A percentile compares a stretch with the other conserved stretches of the same genome.
Evolutionary conservation across 306 rosid species (phyloP).

Genomic region (Inga laurina): DNA sequence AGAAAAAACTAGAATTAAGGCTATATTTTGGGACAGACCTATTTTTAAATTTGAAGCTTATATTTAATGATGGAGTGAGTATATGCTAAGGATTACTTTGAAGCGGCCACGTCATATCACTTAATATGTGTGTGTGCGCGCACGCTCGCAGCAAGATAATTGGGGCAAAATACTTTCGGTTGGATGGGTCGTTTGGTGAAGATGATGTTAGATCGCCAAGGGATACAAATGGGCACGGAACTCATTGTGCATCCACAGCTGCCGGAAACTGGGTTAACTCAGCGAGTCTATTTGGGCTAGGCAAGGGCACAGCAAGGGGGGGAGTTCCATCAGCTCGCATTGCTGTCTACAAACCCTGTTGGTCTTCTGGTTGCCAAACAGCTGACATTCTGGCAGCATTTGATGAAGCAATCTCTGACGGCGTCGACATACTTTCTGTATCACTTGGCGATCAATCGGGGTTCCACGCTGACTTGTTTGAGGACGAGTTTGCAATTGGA

Average conservation of each 20-base stretch:
- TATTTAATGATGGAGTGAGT: no score
- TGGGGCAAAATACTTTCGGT: constrained; percentile 46
- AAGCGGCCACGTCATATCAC: no score
- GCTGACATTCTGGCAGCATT: constrained; percentile 35
- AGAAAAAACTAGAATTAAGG: no score
- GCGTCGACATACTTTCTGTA: constrained; percentile 50
- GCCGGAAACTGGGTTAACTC: constrained; percentile 38
- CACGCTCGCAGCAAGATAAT: constrained; percentile 40
- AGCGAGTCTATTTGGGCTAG: constrained; percentile 37
- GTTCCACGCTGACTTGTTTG: no score
- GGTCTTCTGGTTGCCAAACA: neutral
- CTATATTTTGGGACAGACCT: no score
- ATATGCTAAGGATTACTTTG: no score
- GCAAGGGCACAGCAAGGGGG: constrained; percentile 14
- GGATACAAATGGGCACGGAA: constrained; percentile 48
- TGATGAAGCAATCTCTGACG: constrained; percentile 53
- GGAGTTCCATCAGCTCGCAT: constrained; percentile 27
- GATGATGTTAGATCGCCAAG: constrained; percentile 38
- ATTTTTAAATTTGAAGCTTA: no score
- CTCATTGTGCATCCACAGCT: constrained; percentile 48
- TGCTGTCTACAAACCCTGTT: constrained; percentile 27
- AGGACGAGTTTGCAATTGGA: no score
- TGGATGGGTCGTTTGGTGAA: neutral
- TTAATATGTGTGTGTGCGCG: no score
- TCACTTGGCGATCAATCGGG: constrained; percentile 30